Evolutionary conservation across 2,329 filamentous ascomycete species (phyloP).

Genomic region (Diaporthe nobilis): DNA sequence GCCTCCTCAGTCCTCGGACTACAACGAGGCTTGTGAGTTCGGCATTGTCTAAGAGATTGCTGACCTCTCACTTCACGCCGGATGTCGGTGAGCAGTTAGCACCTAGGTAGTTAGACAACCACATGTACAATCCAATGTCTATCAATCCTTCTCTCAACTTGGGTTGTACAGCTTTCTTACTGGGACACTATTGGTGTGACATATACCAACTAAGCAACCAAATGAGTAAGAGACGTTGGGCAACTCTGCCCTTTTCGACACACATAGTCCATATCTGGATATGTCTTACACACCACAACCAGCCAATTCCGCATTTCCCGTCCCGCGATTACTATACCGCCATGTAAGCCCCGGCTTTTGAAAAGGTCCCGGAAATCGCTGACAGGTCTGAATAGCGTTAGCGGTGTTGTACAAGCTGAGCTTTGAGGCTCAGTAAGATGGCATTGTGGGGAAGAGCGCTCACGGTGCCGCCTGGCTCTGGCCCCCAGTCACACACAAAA

Average conservation of each 20-base stretch:
- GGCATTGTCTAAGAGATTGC: not conserved
- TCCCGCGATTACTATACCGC: not conserved
- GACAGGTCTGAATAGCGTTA: not conserved
- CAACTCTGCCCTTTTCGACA: not conserved
- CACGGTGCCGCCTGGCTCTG: not conserved
- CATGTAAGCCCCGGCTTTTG: not conserved
- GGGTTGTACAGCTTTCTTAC: not conserved
- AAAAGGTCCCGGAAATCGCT: not conserved
- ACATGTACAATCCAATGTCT: not conserved
- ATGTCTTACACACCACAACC: constrained; percentile 3
- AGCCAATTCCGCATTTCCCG: not conserved
- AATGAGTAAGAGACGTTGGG: not conserved
- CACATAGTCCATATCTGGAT: not conserved
- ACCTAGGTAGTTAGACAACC: not conserved
- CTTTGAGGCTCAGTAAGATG: not conserved
- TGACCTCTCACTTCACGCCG: not conserved
- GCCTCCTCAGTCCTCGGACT: not conserved
- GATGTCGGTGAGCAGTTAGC: not conserved
- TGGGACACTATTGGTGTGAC: not conserved
- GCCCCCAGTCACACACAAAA: not conserved
- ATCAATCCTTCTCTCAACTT: no score
- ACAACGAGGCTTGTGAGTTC: not conserved
- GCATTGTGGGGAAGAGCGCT: not conserved
- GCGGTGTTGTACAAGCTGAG: not conserved
- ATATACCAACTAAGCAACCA: not conserved